Base-by-base conservation (phyloP, 202 grass and related monocot genomes). In the Panicum virgatum region DNA sequence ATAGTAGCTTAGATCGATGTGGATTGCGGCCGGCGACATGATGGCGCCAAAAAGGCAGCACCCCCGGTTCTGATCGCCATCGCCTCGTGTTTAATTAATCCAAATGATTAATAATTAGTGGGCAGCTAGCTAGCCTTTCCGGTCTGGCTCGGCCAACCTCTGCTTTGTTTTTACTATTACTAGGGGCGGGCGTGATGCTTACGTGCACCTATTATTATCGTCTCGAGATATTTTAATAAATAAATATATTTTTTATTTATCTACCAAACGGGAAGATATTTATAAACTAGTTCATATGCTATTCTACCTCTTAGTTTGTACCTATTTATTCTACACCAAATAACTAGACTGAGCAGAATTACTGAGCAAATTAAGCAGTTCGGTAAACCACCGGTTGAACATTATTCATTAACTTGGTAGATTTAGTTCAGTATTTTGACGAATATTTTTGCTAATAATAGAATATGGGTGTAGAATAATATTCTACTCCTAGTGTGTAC, bases 21-120 rank as follows among this genome's bases (percentile, higher is more conserved):
- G 47, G 27, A 34, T 34, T 13, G 44, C 65, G 46, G 18, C 67
- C 76, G 71, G 82, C 72, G 82, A 89, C 87, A 81, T 63, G 72
- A 77, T 81, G 63, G 71, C 59, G 80, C 82, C 87, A 72, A 77
- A 85, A 82, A 43, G 63, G 51, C 29, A 18, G 58, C 66, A 11
- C 9, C 13, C 50, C 46, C 68, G 27, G 38, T 80, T 66, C 46
- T 75, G 37, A 78, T 46, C 16, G 11, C 56, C 65, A 78, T 46
- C 16, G 11, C 56, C 65, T 26, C 65, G 39, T 68, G 65, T 44
- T 43, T 68, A 62, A 9, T 4, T 85, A 71, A 70, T 63, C 44
- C 5, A 20, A 77, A 26, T 57, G 47, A 48, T 73, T 78, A 83
- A 45, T 3, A 72, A 45, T 3, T 62, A n/a, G 19, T 30, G 26